Conservation (phyloP, 129 eudicot species). For the Lonicera japonica region DNA sequence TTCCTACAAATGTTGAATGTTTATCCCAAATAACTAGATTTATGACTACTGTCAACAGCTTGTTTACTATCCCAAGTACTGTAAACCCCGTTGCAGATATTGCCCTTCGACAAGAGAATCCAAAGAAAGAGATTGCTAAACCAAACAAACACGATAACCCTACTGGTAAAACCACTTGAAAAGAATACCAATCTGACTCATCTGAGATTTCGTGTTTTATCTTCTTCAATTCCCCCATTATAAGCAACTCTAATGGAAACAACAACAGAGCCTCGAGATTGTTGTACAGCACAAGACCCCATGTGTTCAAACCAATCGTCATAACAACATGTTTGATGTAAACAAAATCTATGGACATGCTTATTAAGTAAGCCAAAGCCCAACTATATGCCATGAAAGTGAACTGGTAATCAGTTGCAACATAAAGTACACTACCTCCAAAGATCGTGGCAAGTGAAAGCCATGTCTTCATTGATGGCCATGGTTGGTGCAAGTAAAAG, state of each 20-base stretch:
- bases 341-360: slow-evolving; percentile 98
- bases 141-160: slow-evolving; percentile 92
- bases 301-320: slow-evolving; percentile 94
- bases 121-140: slow-evolving; percentile 92
- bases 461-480: slow-evolving; percentile 93
- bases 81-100: slow-evolving; percentile 99
- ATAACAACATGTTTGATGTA: slow-evolving; percentile 97
- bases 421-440: slow-evolving; percentile 86
- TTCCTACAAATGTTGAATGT: slow-evolving; percentile 77
- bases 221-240: slow-evolving; percentile 96
- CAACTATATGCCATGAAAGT: slow-evolving; percentile 83
- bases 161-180: slow-evolving; percentile 76
- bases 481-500: slow-evolving; percentile 81
- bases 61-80: slow-evolving; percentile 93
- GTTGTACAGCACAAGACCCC: slow-evolving; percentile 97
- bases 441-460: slow-evolving; percentile 77
- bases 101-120: slow-evolving; percentile 94
- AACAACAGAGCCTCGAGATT: slow-evolving; percentile 90
- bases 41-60: slow-evolving; percentile 88
- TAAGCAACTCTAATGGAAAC: slow-evolving; percentile 82
- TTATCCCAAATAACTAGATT: slow-evolving; percentile 93
- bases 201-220: slow-evolving; percentile 77
- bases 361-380: slow-evolving; percentile 87
- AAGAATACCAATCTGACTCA: slow-evolving; percentile 85
- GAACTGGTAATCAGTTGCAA: slow-evolving; percentile 89